A percentile compares a stretch with the other conserved stretches of the same genome.
Conservation (phyloP, 306 rosid genomes). For the Pyrus bretschneideri region DNA sequence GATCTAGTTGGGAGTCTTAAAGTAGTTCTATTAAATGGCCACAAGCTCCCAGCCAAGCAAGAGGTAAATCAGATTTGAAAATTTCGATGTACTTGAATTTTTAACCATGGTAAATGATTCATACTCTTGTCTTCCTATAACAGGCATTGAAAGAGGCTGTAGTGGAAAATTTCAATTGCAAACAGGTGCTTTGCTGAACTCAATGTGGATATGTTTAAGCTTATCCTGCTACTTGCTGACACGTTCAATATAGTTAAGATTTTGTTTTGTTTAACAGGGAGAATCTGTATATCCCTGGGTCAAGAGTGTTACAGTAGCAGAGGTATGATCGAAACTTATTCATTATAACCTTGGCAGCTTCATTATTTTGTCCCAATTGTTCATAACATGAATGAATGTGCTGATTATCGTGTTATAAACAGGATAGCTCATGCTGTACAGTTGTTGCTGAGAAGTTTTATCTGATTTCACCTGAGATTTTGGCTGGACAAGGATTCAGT, state of each 20-base stretch:
- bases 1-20: conserved; percentile 79
- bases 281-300: conserved; percentile 68
- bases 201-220: not conserved
- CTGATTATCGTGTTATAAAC: conserved; percentile 15
- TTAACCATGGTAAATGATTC: not conserved
- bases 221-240: conserved; percentile 1
- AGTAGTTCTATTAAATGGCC: conserved; percentile 57
- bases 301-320: conserved; percentile 42
- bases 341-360: not conserved
- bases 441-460: conserved; percentile 63
- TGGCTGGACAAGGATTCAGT: conserved; percentile 67
- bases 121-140: conserved; percentile 15
- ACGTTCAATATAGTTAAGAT: conserved; percentile 7
- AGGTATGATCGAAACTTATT: conserved; percentile 27
- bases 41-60: conserved; percentile 49
- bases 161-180: conserved; percentile 62
- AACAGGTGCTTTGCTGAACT: conserved; percentile 40
- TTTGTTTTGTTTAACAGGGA: conserved; percentile 30
- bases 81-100: not conserved
- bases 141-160: conserved; percentile 67
- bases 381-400: not conserved
- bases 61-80: conserved; percentile 48
- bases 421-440: conserved; percentile 71
- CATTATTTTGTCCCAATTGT: not conserved
- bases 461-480: conserved; percentile 46